Conservation (phyloP, 2,329 filamentous ascomycete species). For the Coniella vitis region DNA sequence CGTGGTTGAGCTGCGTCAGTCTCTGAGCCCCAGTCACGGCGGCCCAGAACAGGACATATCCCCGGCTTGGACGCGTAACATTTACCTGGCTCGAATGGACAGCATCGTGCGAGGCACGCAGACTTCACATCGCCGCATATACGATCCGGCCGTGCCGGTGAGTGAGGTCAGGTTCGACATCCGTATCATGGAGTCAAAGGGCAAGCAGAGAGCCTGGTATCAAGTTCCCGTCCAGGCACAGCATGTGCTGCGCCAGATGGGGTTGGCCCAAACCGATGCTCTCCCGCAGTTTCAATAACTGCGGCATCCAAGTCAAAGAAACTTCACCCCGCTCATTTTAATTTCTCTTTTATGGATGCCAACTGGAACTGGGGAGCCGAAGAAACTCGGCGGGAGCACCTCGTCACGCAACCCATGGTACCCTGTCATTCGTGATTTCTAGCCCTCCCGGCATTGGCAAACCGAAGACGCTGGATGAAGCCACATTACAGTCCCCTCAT, state of each 20-base stretch:
- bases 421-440: conserved; percentile 22
- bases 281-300: conserved; percentile 19
- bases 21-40: too few species aligned
- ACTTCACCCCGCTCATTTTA: conserved; percentile 12
- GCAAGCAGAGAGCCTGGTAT: conserved; percentile 13
- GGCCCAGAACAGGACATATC: too few species aligned
- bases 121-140: too few species aligned
- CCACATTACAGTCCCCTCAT: conserved; percentile 19
- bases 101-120: too few species aligned
- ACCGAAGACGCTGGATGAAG: conserved; percentile 22
- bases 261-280: conserved; percentile 20
- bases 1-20: too few species aligned
- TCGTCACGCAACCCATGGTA: conserved; percentile 19
- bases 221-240: conserved; percentile 16
- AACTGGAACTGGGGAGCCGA: conserved; percentile 20
- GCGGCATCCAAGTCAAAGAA: conserved; percentile 17
- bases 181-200: conserved; percentile 14
- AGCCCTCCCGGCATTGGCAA: conserved; percentile 22
- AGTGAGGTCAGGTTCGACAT: conserved; percentile 18
- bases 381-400: conserved; percentile 19
- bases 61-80: too few species aligned
- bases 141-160: conserved; percentile 9
- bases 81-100: too few species aligned
- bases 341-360: conserved; percentile 13
- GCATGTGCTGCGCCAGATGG: conserved; percentile 9